Conservation (phyloP, 2,329 filamentous ascomycete species). For the Aureobasidium pullulans region DNA sequence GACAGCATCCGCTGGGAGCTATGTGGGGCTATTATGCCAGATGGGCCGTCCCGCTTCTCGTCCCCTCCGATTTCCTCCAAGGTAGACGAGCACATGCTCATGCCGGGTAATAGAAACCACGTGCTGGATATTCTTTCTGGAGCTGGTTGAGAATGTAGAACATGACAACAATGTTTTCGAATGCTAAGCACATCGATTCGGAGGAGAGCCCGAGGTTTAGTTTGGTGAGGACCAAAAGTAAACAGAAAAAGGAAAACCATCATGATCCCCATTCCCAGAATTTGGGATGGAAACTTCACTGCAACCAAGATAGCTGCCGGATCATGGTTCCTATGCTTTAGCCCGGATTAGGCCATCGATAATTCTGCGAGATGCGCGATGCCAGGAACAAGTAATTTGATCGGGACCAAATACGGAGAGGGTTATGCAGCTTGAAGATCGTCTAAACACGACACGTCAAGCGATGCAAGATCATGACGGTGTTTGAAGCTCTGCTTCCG, state of each 20-base stretch:
- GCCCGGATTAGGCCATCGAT: conserved; percentile 5
- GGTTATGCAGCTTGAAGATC: conserved; percentile 12
- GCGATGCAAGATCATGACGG: conserved; percentile 10
- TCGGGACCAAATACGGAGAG: conserved; percentile 5
- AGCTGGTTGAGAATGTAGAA: neutral
- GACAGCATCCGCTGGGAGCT: conserved; percentile 9
- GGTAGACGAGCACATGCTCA: neutral
- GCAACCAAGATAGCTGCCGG: conserved; percentile 8
- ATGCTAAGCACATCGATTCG: neutral
- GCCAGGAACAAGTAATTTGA: conserved; percentile 16
- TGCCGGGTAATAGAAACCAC: neutral
- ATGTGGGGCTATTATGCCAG: conserved; percentile 6
- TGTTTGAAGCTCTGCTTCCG: neutral
- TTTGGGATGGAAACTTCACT: conserved; percentile 7
- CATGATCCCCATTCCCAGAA: conserved; percentile 1
- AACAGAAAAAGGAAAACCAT: conserved; percentile 1
- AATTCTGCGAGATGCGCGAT: conserved; percentile 12
- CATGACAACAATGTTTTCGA: neutral
- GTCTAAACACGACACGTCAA: conserved; percentile 10
- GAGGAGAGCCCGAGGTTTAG: neutral
- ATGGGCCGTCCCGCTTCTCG: conserved; percentile 11
- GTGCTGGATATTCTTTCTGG: neutral
- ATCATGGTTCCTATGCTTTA: conserved; percentile 10
- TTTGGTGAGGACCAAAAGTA: neutral
- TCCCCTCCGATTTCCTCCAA: conserved; percentile 4